Base-by-base conservation (phyloP, 345 rosid species). In the Boechera retrofracta region DNA sequence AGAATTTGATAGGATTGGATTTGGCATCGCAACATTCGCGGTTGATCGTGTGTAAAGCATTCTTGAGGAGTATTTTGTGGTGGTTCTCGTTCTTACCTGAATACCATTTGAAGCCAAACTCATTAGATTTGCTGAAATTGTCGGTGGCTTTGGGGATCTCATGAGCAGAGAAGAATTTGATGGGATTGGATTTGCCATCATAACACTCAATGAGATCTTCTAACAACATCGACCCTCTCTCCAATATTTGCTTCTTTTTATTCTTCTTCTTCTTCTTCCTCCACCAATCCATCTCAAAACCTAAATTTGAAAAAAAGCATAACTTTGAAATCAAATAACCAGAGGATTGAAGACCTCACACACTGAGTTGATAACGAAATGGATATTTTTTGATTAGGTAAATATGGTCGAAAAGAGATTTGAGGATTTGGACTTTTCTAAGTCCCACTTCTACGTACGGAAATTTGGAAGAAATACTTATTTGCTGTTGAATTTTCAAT, bases 151-250 rank as follows among this genome's bases (percentile, higher is more conserved):
- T 28, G 16, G 1, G n/a, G 13, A 55, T 29, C 21, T 18, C 21
- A 18, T 18, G 1, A 18, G 21, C 21, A 18, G 21, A 18, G 21
- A 18, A 18, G 21, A 55, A 29, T 29, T 55, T 55, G 35, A 55
- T 55, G 16, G 59, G 36, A 55, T 55, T 55, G 16, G 59, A 55
- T 55, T 11, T 28, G 36, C 59, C 59, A 55, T 55, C 16, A 2
- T 36, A 11, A 11, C 16, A 57, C 32, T 57, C 39, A 0, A 57
- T n/a, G 0, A 32, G n/a, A 57, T 28, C 36, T 54, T 55, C 59
- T 28, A 55, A 57, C 24, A 57, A n/a, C 41, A 0, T 15, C 1
- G 26, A 26, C 6, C 62, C 62, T 56, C 62, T 56, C 62, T 32
- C 15, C 1, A 10, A 41, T 10, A 0, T 41, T 41, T 0, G 5